Evolutionary conservation across 176 grass and related monocot species (phyloP), one percentile per base, ranked within the genome.

Genomic region (Carex myosuroides): DNA sequence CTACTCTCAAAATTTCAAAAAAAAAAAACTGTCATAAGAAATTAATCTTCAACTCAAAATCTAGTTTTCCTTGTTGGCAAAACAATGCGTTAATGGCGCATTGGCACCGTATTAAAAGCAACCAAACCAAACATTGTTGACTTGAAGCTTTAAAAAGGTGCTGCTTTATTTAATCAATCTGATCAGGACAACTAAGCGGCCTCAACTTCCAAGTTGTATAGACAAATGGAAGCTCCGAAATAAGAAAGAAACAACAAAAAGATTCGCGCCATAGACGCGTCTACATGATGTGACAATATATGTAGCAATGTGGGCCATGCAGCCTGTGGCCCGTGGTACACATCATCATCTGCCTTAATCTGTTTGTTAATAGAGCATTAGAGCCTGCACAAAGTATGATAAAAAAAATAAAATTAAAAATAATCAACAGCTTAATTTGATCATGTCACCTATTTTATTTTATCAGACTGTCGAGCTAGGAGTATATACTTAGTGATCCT

Each of bases 211-310:
- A 75, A 3, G 21, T 74, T 74, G 22, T 26, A 74, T 1, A 8
- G 21, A 70, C 39, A 75, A 75, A 75, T 13, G 20, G 5, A 7
- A 75, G 8, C 21, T 7, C 10, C n/a, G 39, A 75, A 53, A 75
- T 24, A 53, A 75, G 46, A 29, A 75, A 53, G 44, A 75, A 53
- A 26, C 46, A 75, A 53, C 70, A 75, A 44, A 75, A 75, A 75
- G 44, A 74, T 74, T 74, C 70, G 8, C 1, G 10, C 69, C 41
- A 72, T 22, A 24, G 39, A 73, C 10, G 11, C 70, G 44, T 75
- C 46, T 75, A 26, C 11, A 26, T 53, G 42, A 73, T 73, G 70
- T 73, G 20, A 73, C 70, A 74, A 74, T 52, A 22, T 73, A 73
- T 73, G 68, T 21, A 44, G 33, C 62, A 64, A 7, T 64, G 62